phyloP scores from a whole-genome alignment of 371 early-diverging fungal genomes.

The Mucor racemosus region DNA sequence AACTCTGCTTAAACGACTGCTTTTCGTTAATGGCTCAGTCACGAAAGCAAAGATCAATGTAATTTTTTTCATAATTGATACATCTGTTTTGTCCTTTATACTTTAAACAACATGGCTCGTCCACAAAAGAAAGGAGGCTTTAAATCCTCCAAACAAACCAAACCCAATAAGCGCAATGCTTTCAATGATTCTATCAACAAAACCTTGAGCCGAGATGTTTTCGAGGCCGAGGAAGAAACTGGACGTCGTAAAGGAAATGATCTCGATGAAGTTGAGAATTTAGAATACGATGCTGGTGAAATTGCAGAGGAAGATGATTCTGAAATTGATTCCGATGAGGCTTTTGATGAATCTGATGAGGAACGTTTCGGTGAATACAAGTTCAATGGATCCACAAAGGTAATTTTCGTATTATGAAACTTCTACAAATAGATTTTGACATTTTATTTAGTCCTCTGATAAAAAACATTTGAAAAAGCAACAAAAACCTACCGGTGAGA shows the following conservation, averaged over 20 bases:
- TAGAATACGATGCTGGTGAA: conserved; percentile 74
- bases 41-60: neutral
- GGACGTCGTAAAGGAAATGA: conserved; percentile 61
- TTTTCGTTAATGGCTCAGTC: conserved; percentile 1
- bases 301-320: conserved; percentile 90
- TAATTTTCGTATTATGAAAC: neutral
- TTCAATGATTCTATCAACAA: conserved; percentile 4
- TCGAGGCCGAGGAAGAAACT: conserved; percentile 65
- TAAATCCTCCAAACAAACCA: conserved; percentile 3
- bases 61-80: conserved; percentile 4
- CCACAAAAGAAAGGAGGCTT: conserved; percentile 21
- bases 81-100: neutral
- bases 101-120: conserved; percentile 24
- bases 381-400: conserved; percentile 46
- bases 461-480: conserved; percentile 43
- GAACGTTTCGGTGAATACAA: conserved; percentile 78
- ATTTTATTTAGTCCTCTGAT: conserved; percentile 13
- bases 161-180: neutral
- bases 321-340: conserved; percentile 91
- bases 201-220: conserved; percentile 35
- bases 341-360: conserved; percentile 86
- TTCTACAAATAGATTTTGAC: neutral
- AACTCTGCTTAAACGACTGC: neutral
- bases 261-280: conserved; percentile 77
- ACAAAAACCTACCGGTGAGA: conserved; percentile 37